Conservation (phyloP, 768 basidiomycete genomes). For the Termitomyces sp. region DNA sequence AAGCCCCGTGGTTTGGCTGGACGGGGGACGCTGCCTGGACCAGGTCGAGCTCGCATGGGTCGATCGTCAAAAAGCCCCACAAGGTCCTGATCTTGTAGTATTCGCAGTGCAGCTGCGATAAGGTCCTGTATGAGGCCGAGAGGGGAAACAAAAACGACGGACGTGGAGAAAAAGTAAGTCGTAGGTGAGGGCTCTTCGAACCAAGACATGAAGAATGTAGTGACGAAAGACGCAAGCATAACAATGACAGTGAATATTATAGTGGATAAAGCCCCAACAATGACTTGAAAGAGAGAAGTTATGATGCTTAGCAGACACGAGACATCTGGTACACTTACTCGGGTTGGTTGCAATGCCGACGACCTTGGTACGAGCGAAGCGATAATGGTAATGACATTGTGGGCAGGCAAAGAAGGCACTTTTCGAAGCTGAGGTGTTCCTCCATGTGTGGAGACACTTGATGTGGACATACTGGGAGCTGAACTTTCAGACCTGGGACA, state of each 20-base stretch:
- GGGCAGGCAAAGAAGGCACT: conserved; percentile 76
- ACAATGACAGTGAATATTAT: conserved; percentile 61
- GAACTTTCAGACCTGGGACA: conserved; percentile 7
- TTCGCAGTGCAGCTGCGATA: conserved; percentile 55
- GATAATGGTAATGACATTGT: conserved; percentile 75
- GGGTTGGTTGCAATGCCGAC: conserved; percentile 77
- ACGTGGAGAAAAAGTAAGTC: conserved; percentile 33
- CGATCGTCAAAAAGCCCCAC: conserved; percentile 33
- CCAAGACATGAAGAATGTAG: conserved; percentile 57
- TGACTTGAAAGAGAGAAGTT: conserved; percentile 35
- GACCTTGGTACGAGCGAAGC: conserved; percentile 65
- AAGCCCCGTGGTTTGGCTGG: conserved; percentile 29
- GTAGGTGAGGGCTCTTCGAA: conserved; percentile 49
- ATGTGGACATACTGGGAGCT: conserved; percentile 67
- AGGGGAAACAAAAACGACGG: conserved; percentile 43
- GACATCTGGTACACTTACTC: conserved; percentile 30
- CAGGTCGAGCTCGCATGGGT: conserved; percentile 5
- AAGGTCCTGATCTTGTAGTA: conserved; percentile 53
- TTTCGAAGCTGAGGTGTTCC: conserved; percentile 53
- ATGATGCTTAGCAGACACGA: neutral
- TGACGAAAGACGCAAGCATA: conserved; percentile 63
- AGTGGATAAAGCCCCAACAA: conserved; percentile 56
- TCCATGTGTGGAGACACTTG: conserved; percentile 72
- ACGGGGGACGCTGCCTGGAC: conserved; percentile 7
- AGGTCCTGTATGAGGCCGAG: conserved; percentile 55